Conservation (phyloP, 2,329 filamentous ascomycete species). For the Xylaria sp. region DNA sequence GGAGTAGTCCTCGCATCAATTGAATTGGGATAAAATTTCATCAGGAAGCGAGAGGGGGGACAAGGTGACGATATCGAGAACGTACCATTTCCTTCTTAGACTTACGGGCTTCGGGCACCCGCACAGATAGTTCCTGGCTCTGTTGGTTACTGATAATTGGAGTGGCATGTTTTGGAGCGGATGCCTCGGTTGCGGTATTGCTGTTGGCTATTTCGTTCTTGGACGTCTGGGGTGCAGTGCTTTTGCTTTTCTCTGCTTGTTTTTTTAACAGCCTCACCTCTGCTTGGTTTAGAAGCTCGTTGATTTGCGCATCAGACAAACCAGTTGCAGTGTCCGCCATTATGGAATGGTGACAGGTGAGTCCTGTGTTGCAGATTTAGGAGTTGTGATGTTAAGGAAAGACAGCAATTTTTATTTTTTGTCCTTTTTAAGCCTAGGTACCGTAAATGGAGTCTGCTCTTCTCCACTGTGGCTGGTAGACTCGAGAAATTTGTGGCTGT, state of each 20-base stretch:
- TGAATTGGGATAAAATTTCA: slow-evolving; percentile 77
- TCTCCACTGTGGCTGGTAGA: slow-evolving; percentile 28
- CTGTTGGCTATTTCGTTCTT: slow-evolving; percentile 47
- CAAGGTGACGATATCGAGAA: slow-evolving; percentile 20
- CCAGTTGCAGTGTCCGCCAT: slow-evolving; percentile 53
- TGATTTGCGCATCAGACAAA: slow-evolving; percentile 71
- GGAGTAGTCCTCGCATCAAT: slow-evolving; percentile 80
- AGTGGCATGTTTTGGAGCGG: slow-evolving; percentile 26
- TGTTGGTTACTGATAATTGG: slow-evolving; percentile 27
- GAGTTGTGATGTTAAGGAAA: slow-evolving; percentile 3
- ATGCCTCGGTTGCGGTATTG: slow-evolving; percentile 27
- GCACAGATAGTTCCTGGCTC: slow-evolving; percentile 42
- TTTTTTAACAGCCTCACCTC: slow-evolving; percentile 62
- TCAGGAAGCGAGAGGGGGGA: slow-evolving; percentile 64
- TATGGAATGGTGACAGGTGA: slow-evolving; percentile 32
- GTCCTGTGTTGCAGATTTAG: slow-evolving; percentile 9
- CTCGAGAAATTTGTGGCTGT: neutral
- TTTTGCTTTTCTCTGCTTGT: slow-evolving; percentile 41
- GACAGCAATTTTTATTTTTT: slow-evolving; percentile 30
- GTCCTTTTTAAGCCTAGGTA: slow-evolving; percentile 7
- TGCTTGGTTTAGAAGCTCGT: slow-evolving; percentile 70
- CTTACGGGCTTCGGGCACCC: slow-evolving; percentile 43
- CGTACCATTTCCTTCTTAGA: slow-evolving; percentile 49
- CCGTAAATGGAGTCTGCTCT: neutral
- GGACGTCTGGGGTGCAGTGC: slow-evolving; percentile 44